A percentile compares a stretch with the other conserved stretches of the same genome.
phyloP scores from a whole-genome alignment of 2,329 filamentous ascomycete genomes.

The Hypomyces rosellus region DNA sequence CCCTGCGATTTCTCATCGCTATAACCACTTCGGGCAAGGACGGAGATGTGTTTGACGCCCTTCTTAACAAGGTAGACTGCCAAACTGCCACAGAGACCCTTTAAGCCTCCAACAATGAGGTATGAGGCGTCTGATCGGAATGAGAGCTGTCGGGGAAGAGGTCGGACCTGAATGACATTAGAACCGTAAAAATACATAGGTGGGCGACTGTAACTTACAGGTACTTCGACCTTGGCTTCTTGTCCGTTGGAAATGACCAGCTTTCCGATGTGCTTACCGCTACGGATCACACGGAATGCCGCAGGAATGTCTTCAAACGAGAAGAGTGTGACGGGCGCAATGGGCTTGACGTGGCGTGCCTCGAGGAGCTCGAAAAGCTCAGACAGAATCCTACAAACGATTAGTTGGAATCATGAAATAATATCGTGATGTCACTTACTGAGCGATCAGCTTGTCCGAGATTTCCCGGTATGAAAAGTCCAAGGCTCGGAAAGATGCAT shows the following conservation, averaged over 20 bases:
- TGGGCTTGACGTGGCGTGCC: background rate
- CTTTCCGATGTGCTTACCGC: slow-evolving; percentile 35
- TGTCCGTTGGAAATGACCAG: slow-evolving; percentile 26
- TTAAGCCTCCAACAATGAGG: slow-evolving; percentile 34
- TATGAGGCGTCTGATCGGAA: slow-evolving; percentile 18
- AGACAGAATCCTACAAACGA: too few species aligned
- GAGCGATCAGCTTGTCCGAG: background rate
- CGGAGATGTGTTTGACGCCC: slow-evolving; percentile 27
- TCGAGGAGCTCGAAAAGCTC: slow-evolving; percentile 10
- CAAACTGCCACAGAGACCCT: slow-evolving; percentile 28
- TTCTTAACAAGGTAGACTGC: slow-evolving; percentile 25
- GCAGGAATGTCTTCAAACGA: slow-evolving; percentile 26
- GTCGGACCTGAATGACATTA: background rate
- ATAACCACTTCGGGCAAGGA: slow-evolving; percentile 23
- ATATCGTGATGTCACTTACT: background rate
- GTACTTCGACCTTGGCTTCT: slow-evolving; percentile 13
- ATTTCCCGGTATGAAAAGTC: slow-evolving; percentile 12
- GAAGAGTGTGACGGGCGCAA: slow-evolving; percentile 10
- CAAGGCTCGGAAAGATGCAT: background rate
- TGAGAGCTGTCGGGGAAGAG: background rate
- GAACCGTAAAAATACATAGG: background rate
- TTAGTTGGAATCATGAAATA: too few species aligned
- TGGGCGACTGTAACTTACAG: background rate
- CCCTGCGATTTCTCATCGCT: slow-evolving; percentile 21
- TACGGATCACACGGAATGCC: slow-evolving; percentile 35